Evolutionary conservation across 257 asterid species (phyloP), one percentile per base, ranked within the genome.

Genomic region (Echites panduratus): DNA sequence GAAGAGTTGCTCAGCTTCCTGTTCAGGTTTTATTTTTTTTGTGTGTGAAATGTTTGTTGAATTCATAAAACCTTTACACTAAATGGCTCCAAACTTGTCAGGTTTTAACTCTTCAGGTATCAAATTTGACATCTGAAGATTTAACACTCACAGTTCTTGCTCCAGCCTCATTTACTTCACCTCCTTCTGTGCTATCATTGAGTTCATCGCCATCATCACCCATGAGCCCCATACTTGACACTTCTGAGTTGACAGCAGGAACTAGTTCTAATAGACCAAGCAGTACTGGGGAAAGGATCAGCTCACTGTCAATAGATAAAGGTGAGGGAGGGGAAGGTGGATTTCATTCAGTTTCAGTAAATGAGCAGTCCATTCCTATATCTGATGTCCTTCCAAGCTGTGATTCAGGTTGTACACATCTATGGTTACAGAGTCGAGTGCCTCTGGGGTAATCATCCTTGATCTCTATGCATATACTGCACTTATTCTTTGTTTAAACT

Each of bases 361-460:
- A 76, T 74, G 88, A 82, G 62, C 83, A 70, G 69, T 75, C 70
- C 75, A 47, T 59, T 66, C 82, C 87, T 63, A 41, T 76, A 74
- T 74, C 89, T 59, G 96, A 87, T 74, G 90, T 83, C 76, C 87
- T 83, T 79, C 93, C 95, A 71, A 82, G 82, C 70, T 76, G 86
- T 70, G 98, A 90, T 87, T 76, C 84, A 75, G 91, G 96, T 29
- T 92, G 99, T 89, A 83, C 97, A 62, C 99, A 95, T 83, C 83
- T 95, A 75, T 95, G 99, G 99, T 84, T 95, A 81, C 98, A 95
- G 86, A 95, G 99, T 76, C 85, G 96, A 85, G 98, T 92, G 73
- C 99, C 98, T 7, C 83, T 95, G 22, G 99, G 99, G 99, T 95
- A 90, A 69, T 69, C 14, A 26, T 29, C 63, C 49, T 48, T 74